Base-by-base conservation (phyloP, 208 protist species). In the Acanthamoeba sp. region DNA sequence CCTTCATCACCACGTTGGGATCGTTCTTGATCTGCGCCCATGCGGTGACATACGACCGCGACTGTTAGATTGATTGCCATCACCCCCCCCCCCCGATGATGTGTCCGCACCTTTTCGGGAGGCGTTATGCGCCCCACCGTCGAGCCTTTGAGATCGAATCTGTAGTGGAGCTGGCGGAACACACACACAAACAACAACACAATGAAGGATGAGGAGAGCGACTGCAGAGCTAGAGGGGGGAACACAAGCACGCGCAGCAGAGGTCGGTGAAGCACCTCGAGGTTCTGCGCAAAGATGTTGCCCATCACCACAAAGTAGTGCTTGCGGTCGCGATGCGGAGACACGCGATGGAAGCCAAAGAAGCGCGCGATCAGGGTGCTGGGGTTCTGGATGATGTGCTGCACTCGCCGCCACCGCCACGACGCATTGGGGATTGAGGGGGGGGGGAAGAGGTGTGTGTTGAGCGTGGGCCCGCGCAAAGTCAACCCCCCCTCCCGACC, bases 1-100 rank as follows among this genome's bases (percentile, higher is more conserved):
- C 87, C 40, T 92, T 92, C 82, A 89, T 89, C 27, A 89, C 82
- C 29, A 89, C 82, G 59, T 92, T 76, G 32, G 87, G 50, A 36
- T 73, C 50, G 40, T 92, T 92, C 36, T 92, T 73, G 62, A 73
- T 76, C 62, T 92, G 45, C 36, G 36, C 7, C 2, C 12, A 29
- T 42, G 78, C 10, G 18, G 45, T 55, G 9, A 78, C 10, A 14
- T 18, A 14, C 34, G 10, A 27, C 24, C 27, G 16, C 29, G 16
- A 40, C 24, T 78, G 69, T 27, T 27, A 78, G 14, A 18, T 20
- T 38, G 42, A 3, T 14, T 10, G 42, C 42, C 3, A 48, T 3
- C 10, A 10, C 42, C 42, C 6, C 3, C 10, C 42, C 42, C 42
- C 42, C 42, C 10, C 42, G 42, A 10, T 3, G 42, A 10, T 3